These are phyloP conservation scores for Cyclotella kingstonii DNA, from an alignment of 108 stramenopile genomes.

Conservation along the genomic window DNA sequence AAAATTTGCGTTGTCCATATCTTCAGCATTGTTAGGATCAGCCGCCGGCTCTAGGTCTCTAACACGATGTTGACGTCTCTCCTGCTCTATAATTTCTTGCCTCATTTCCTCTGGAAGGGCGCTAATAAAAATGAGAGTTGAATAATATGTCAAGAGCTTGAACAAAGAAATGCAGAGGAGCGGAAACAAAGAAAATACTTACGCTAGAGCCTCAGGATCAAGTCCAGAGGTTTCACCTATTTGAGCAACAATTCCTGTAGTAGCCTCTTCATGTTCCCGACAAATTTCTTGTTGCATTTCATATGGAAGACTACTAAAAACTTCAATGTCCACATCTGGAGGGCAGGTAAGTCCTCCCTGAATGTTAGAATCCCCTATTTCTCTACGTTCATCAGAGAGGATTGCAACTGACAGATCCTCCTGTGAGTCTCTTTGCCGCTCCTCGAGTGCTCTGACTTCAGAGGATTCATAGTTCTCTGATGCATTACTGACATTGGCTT, in stretches of 20 bases:
- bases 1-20: conserved; percentile 90
- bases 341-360: conserved; percentile 73
- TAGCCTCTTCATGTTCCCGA: conserved; percentile 61
- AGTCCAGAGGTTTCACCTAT: conserved; percentile 80
- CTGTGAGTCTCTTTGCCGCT: too few species aligned
- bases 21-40: conserved; percentile 86
- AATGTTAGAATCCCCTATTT: not conserved
- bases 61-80: conserved; percentile 75
- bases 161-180: not conserved
- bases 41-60: conserved; percentile 65
- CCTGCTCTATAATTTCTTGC: conserved; percentile 90
- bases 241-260: conserved; percentile 59
- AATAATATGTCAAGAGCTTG: not conserved
- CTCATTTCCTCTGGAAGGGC: conserved; percentile 95
- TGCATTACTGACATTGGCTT: not conserved
- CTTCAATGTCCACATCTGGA: conserved; percentile 87
- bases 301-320: conserved; percentile 83
- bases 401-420: conserved; percentile 7
- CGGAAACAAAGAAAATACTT: not conserved
- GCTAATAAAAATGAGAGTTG: not conserved
- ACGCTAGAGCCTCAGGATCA: conserved; percentile 90
- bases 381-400: conserved; percentile 1
- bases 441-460: too few species aligned
- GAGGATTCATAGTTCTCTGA: not conserved
- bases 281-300: conserved; percentile 91